Percentiles rank a stretch among this genome's conserved stretches.
Conservation (phyloP, 441 rosid genomes). For the Pelargonium citronellum region DNA sequence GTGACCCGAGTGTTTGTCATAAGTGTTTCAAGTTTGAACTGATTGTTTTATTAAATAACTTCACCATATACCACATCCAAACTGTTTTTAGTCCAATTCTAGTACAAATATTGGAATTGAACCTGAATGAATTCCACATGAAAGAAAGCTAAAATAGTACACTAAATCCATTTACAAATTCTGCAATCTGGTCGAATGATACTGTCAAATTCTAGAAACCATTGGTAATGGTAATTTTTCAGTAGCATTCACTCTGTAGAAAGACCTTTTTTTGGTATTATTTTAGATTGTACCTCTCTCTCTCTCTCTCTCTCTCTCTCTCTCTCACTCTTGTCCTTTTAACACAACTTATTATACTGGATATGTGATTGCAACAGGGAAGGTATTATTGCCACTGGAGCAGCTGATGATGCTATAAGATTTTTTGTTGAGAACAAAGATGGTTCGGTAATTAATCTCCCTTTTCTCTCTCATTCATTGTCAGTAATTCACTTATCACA, state of each 20-base stretch:
- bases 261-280: not conserved
- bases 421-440: slow-evolving; percentile 54
- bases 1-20: no score
- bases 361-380: slow-evolving; percentile 46
- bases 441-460: slow-evolving; percentile 40
- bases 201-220: slow-evolving; percentile 1
- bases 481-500: not conserved
- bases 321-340: slow-evolving; percentile 12
- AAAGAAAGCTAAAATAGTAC: no score
- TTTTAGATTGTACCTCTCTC: not conserved
- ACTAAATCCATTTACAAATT: slow-evolving; percentile 10
- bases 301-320: not conserved
- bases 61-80: no score
- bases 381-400: slow-evolving; percentile 82
- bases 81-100: no score
- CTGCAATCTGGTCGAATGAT: slow-evolving; percentile 5
- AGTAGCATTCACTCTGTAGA: not conserved
- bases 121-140: not conserved
- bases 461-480: slow-evolving; percentile 8
- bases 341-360: slow-evolving; percentile 11
- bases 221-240: not conserved
- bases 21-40: no score
- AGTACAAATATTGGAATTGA: not conserved
- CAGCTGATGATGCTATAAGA: slow-evolving; percentile 85
- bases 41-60: no score